Conservation (phyloP, 2,329 filamentous ascomycete species). For the Chaetomium sp. region DNA sequence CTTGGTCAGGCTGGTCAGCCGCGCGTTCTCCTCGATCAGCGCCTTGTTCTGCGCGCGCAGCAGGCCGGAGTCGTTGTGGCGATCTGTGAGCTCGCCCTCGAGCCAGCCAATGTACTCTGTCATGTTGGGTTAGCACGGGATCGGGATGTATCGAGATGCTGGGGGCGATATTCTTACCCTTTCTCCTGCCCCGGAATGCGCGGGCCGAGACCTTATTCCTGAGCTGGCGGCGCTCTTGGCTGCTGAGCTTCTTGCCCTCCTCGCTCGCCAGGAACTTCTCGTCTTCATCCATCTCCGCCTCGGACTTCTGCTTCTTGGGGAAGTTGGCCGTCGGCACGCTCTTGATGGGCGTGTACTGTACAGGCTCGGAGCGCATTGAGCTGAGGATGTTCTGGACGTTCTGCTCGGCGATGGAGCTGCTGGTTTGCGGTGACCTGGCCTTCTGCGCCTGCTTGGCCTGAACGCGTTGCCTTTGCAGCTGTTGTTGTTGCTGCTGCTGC, state of each 20-base stretch:
- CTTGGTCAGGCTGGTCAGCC: conserved; percentile 74
- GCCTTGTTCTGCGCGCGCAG: conserved; percentile 79
- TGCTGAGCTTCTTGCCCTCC: conserved; percentile 98
- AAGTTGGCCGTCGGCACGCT: conserved; percentile 62
- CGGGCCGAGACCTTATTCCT: conserved; percentile 98
- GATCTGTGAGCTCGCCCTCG: conserved; percentile 82
- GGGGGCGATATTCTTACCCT: conserved; percentile 65
- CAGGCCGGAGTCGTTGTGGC: conserved; percentile 80
- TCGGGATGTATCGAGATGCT: not conserved
- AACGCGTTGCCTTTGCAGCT: conserved; percentile 42
- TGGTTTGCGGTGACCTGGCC: conserved; percentile 50
- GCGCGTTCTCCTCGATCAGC: conserved; percentile 82
- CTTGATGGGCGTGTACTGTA: conserved; percentile 55
- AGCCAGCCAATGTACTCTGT: conserved; percentile 96
- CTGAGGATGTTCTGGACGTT: conserved; percentile 91
- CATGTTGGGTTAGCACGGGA: conserved; percentile 50
- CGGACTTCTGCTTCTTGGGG: conserved; percentile 79
- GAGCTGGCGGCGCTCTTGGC: conserved; percentile 95
- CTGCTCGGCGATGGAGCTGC: conserved; percentile 79
- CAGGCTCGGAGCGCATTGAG: conserved; percentile 80
- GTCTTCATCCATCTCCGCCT: conserved; percentile 98
- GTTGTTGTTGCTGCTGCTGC: conserved; percentile 56
- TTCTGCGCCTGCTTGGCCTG: conserved; percentile 52
- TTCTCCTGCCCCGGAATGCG: conserved; percentile 95
- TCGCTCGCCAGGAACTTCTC: conserved; percentile 92